Base-by-base conservation (phyloP, 805 yeast genomes). In the Candida verbasci region DNA sequence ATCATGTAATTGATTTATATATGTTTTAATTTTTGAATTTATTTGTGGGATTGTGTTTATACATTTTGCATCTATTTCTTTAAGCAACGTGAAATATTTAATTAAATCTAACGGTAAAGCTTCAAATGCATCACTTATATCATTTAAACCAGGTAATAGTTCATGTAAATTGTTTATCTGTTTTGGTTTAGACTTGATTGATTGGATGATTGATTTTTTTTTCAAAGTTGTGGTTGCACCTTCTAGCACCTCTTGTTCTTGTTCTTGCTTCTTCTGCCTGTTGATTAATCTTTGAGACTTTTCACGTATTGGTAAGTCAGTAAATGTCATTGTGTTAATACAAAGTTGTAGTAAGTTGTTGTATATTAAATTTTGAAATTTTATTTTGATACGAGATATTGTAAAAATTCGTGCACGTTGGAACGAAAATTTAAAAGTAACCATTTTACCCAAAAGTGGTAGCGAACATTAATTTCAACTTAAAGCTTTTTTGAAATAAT, bases 21-120 rank as follows among this genome's bases (percentile, higher is more conserved):
- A 82, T 68, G 48, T 63, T 53, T 62, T 60, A 38, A 86, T 80
- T 45, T 69, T 66, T 7, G 62, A 56, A 36, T 78, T 76, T 41
- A 91, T 68, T 45, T 70, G 65, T 0, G 96, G 96, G 8, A 82
- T 69, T 0, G 86, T 70, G 42, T 76, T 72, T 24, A 83, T 83
- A 56, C 96, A 86, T 57, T 91, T 91, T 42, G 97, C 97, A 53
- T 89, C 97, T 36, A 93, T 88, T 54, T 93, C 98, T 52, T 87
- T 86, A 45, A 93, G 65, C 11, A 87, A 65, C 1, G 97, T 93
- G 57, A 88, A 79, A 53, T 89, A 91, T 35, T 89, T 76, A 34
- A 88, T 76, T 27, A 86, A 69, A 47, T 87, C 96, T 38, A 72
- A 53, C 0, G 98, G 98, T 44, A 88, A 70, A 17, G 96, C 96